Evolutionary conservation across 192 early-diverging fungal genomes (phyloP), one percentile per base, ranked within the genome.

Genomic region (Polychytrium aggregatum): DNA sequence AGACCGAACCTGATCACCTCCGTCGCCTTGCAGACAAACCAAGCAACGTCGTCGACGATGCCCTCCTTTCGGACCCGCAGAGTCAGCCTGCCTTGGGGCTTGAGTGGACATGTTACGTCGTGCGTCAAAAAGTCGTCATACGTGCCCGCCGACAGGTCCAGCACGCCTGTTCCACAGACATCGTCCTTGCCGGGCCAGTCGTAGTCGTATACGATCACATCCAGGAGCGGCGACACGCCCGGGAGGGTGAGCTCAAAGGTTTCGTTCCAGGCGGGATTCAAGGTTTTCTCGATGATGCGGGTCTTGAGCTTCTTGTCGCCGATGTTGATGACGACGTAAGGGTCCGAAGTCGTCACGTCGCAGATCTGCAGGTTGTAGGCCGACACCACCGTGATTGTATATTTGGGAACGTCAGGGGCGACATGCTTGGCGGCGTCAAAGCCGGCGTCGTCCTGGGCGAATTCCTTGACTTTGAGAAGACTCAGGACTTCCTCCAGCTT

Each of bases 191-290:
- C 60, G 22, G 60, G 27, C 17, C 22, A 20, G 43, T 75, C 65
- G 4, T 64, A 46, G 35, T 76, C 59, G 17, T 37, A 56, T 1
- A 76, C 60, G 17, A 21, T 40, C 28, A 76, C 39, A 31, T 66
- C 34, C 33, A 72, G 27, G 41, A 64, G 66, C 21, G 48, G 30
- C 16, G 57, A 10, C 3, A 35, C 40, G 55, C 56, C 57, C 18
- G 60, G 56, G 9, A 70, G 27, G 30, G 34, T 13, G 44, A 71
- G 8, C 18, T 59, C 24, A 27, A 52, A 54, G 2, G 41, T 27
- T 37, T 59, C 29, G 34, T 76, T 68, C 64, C 68, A 76, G 10
- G 67, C 64, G 2, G 73, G 73, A 55, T 72, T 65, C 41, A 65
- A 40, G 37, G 41, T 68, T 36, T 42, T 39, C 20, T 52, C 5